Base-by-base conservation (phyloP, 257 asterid genomes). In the Verbena officinalis region DNA sequence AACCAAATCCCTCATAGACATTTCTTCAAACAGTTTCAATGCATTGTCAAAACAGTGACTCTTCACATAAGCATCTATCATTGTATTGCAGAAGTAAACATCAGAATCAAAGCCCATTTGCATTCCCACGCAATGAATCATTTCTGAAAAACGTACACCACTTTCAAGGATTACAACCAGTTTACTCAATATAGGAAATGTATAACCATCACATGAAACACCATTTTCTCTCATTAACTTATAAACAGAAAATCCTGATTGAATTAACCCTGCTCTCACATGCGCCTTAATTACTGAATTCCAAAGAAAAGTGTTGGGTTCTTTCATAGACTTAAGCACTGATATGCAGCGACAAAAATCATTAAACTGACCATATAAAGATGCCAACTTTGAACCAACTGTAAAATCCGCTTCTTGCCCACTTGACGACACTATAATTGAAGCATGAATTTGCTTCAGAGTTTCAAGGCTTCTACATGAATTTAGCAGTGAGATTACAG, bases 161-260 rank as follows among this genome's bases (percentile, higher is more conserved):
- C 64, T 50, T 55, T 51, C 72, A 27, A 65, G 20, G 50, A 57
- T 21, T 34, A 42, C 21, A 15, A 55, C 72, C 56, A 52, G 67
- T 67, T 63, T 69, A 62, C 62, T 75, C 59, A 83, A 17, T 12
- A 75, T 49, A 1, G 84, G 86, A 75, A 80, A 68, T 7, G 89
- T 83, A 48, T 72, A 80, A 49, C 75, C 62, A 64, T 83, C 89
- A 58, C 81, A 77, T 12, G 63, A n/a, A 36, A 83, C 70, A 23
- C 77, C 82, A 51, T 48, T 69, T 44, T 43, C 15, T 61, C 84
- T 77, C 89, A 83, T 83, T 40, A 46, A 46, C 55, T 64, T 77
- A 17, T 61, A 80, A 15, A 75, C 73, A 65, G 10, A 17, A 57
- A 83, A 31, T 2, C 77, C 81, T 19, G 76, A 67, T 58, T 67